Conservation (phyloP, 2,329 filamentous ascomycete genomes). For the Botryotinia globosa region DNA sequence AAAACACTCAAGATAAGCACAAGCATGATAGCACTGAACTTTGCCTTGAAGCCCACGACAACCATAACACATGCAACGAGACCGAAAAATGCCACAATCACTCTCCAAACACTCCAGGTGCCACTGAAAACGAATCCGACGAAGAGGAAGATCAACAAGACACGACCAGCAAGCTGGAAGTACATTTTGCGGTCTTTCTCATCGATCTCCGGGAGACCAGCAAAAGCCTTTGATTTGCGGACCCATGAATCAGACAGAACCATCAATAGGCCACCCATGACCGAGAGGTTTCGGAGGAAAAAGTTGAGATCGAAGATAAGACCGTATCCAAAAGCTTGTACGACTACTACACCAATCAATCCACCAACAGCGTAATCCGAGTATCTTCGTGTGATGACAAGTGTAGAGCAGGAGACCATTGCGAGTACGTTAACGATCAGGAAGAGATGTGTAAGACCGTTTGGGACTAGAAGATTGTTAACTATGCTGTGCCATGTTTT, state of each 20-base stretch:
- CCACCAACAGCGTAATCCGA: constrained; percentile 90
- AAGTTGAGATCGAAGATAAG: constrained; percentile 99
- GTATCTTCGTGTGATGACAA: constrained; percentile 90
- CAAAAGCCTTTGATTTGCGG: constrained; percentile 94
- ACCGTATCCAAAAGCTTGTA: constrained; percentile 93
- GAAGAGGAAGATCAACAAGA: constrained; percentile 96
- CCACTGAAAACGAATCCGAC: constrained; percentile 95
- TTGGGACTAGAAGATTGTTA: constrained; percentile 62
- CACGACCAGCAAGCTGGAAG: constrained; percentile 94
- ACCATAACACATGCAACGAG: constrained; percentile 96
- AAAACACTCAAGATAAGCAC: constrained; percentile 95
- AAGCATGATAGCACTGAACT: constrained; percentile 94
- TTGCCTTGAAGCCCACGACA: constrained; percentile 98
- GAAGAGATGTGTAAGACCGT: constrained; percentile 87
- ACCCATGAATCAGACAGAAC: constrained; percentile 98
- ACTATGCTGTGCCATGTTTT: constrained; percentile 19
- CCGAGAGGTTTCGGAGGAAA: constrained; percentile 97
- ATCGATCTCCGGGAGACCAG: constrained; percentile 87
- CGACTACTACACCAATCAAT: constrained; percentile 85
- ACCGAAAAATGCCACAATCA: constrained; percentile 80
- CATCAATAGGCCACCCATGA: constrained; percentile 96
- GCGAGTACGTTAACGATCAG: constrained; percentile 84
- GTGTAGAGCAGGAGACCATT: constrained; percentile 76
- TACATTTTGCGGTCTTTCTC: constrained; percentile 99
- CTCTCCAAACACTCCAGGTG: constrained; percentile 84